Conservation (phyloP, 352 stramenopile species). For the Phytopythium oedochilum region DNA sequence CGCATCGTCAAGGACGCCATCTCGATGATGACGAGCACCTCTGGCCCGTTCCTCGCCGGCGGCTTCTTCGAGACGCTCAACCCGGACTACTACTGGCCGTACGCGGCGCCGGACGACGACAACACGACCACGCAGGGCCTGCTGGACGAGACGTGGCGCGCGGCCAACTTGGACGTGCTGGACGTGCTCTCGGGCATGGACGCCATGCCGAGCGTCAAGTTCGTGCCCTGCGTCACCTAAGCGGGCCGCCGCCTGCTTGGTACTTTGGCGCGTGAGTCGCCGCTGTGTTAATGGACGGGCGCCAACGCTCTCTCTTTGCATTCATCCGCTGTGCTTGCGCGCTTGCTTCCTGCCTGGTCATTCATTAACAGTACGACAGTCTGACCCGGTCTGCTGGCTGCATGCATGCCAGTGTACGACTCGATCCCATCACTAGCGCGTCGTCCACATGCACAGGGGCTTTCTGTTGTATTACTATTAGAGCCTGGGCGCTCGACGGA, state of each 20-base stretch:
- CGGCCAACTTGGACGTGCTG: slow-evolving; percentile 65
- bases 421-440: no score
- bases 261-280: background rate
- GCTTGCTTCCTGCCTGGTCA: background rate
- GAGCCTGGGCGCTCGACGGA: background rate
- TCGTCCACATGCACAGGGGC: background rate
- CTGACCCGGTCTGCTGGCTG: no score
- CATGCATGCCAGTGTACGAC: no score
- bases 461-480: slow-evolving; percentile 2
- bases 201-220: slow-evolving; percentile 56
- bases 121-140: slow-evolving; percentile 53
- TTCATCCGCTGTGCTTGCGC: background rate
- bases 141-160: slow-evolving; percentile 69
- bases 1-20: slow-evolving; percentile 65
- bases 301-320: background rate
- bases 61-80: slow-evolving; percentile 84
- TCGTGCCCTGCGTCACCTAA: slow-evolving; percentile 56
- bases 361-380: no score
- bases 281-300: background rate
- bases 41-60: slow-evolving; percentile 46
- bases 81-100: slow-evolving; percentile 71
- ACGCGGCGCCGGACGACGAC: slow-evolving; percentile 58
- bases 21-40: slow-evolving; percentile 46
- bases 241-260: background rate
- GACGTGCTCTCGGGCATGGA: slow-evolving; percentile 58